Evolutionary conservation across 83 land plant species (phyloP).

Genomic region (Diphasiastrum complanatum): DNA sequence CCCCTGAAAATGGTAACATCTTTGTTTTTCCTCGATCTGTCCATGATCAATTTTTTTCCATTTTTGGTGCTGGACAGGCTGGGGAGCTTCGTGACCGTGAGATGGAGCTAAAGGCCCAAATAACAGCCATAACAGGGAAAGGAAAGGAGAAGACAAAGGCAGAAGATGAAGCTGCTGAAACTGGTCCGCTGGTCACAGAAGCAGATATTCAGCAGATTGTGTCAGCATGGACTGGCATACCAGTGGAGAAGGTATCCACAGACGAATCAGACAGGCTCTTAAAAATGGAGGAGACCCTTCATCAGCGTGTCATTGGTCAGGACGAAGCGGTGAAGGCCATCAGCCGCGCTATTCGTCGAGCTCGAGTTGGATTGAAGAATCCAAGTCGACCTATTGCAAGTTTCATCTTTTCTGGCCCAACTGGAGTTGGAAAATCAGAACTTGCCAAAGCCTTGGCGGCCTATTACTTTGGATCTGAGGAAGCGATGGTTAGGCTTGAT

Average conservation of each 20-base stretch:
- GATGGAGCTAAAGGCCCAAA: slow-evolving; percentile 24
- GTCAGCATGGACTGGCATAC: slow-evolving; percentile 27
- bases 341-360: slow-evolving; percentile 18
- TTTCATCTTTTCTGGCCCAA: slow-evolving; percentile 24
- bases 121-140: slow-evolving; percentile 12
- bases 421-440: slow-evolving; percentile 25
- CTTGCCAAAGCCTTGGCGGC: slow-evolving; percentile 28
- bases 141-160: slow-evolving; percentile 22
- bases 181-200: slow-evolving; percentile 14
- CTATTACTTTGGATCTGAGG: slow-evolving; percentile 27
- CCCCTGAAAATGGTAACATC: no score
- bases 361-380: slow-evolving; percentile 22
- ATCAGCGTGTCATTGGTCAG: slow-evolving; percentile 19
- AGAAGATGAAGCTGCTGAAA: slow-evolving; percentile 15
- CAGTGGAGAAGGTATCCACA: slow-evolving; percentile 25
- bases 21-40: no score
- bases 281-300: slow-evolving; percentile 26
- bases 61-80: no score
- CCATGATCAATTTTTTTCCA: no score
- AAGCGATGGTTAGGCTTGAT: no score
- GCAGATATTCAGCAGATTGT: slow-evolving; percentile 22
- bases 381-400: slow-evolving; percentile 26
- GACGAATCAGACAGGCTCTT: slow-evolving; percentile 24
- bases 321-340: slow-evolving; percentile 31
- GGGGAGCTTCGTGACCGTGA: slow-evolving; percentile 29